These are phyloP conservation scores for Saitozyma podzolica DNA, from an alignment of 768 basidiomycete genomes.

Conservation along the genomic window DNA sequence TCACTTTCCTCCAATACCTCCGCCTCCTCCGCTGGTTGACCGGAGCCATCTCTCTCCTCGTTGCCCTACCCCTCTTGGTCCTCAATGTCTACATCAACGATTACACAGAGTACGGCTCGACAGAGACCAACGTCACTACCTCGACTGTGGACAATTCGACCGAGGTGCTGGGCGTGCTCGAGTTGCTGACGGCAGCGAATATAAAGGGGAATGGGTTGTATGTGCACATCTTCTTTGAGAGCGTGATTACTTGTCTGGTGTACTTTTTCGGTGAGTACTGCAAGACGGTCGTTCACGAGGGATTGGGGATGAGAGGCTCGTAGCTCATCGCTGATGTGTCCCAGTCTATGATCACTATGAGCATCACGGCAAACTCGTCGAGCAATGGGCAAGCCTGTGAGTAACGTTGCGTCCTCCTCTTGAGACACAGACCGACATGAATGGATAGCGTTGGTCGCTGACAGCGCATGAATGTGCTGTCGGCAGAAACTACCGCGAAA, in stretches of 20 bases:
- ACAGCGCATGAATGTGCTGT: background rate
- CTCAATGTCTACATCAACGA: constrained; percentile 42
- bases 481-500: constrained; percentile 34
- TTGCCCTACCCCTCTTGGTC: constrained; percentile 25
- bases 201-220: constrained; percentile 70
- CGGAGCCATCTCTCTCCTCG: constrained; percentile 25
- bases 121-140: background rate
- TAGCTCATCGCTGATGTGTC: background rate
- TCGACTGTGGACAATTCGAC: background rate
- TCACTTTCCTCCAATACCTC: constrained; percentile 84
- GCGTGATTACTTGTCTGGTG: constrained; percentile 63
- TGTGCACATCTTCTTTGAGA: constrained; percentile 82
- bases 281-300: background rate
- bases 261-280: constrained; percentile 25
- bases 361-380: constrained; percentile 11
- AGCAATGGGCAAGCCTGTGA: constrained; percentile 17
- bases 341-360: constrained; percentile 11
- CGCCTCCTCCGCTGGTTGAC: constrained; percentile 68
- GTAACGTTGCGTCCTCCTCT: background rate
- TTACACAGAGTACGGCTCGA: constrained; percentile 19
- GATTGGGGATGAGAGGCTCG: constrained; percentile 5
- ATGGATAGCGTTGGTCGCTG: background rate
- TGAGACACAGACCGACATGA: background rate
- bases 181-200: constrained; percentile 76
- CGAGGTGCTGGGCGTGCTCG: constrained; percentile 25